Conservation (phyloP, 2,329 filamentous ascomycete species). For the Juglanconis sp. region DNA sequence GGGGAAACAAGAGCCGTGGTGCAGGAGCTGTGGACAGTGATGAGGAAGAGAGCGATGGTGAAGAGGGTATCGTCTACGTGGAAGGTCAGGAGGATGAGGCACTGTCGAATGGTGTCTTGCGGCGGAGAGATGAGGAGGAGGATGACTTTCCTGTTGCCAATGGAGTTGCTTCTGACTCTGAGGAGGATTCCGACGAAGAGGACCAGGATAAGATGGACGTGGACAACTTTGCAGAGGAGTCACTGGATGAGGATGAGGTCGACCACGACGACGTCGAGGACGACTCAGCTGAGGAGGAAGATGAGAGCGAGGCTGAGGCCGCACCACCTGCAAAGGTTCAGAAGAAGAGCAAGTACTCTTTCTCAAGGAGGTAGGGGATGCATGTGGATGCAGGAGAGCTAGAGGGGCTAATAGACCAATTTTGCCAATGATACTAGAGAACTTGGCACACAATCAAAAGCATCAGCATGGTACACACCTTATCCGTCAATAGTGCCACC, state of each 20-base stretch:
- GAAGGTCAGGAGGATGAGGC: conserved; percentile 69
- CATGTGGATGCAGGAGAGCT: background rate
- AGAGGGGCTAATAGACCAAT: background rate
- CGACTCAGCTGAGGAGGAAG: conserved; percentile 28
- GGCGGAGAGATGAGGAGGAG: conserved; percentile 52
- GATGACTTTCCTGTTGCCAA: conserved; percentile 57
- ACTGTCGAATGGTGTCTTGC: conserved; percentile 33
- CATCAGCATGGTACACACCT: background rate
- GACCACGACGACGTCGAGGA: conserved; percentile 34
- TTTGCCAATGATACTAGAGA: background rate
- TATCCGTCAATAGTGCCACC: background rate
- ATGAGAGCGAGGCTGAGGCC: conserved; percentile 28
- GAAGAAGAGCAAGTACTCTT: conserved; percentile 27
- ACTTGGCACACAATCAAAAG: background rate
- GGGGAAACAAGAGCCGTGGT: conserved; percentile 46
- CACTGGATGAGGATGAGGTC: conserved; percentile 31
- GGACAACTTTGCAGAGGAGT: conserved; percentile 21
- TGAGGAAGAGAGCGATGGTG: conserved; percentile 57
- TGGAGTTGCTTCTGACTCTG: conserved; percentile 55
- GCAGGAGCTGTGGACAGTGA: conserved; percentile 51
- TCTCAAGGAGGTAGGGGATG: conserved; percentile 23
- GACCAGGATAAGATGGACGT: conserved; percentile 34
- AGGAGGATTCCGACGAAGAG: conserved; percentile 55
- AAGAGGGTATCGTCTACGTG: conserved; percentile 79
- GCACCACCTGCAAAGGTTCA: conserved; percentile 33